Percentiles rank a stretch among this genome's conserved stretches.
Evolutionary conservation across 2,329 filamentous ascomycete species (phyloP).

Genomic region (Periconia digitata): DNA sequence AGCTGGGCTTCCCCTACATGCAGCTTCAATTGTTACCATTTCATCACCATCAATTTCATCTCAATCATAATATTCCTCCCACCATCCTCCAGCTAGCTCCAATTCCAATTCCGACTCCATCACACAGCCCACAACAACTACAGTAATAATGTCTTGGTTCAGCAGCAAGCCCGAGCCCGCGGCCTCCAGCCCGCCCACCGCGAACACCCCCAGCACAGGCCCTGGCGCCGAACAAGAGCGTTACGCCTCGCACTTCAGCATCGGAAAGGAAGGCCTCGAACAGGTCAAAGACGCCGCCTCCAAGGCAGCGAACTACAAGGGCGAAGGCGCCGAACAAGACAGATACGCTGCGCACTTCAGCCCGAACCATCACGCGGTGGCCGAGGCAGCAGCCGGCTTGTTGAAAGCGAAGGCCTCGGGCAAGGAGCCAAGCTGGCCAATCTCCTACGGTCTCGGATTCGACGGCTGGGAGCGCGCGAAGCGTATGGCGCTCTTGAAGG

Average conservation of each 20-base stretch:
- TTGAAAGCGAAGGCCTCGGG: constrained; percentile 22
- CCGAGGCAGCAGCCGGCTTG: constrained; percentile 24
- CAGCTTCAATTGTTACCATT: neutral
- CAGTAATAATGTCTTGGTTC: neutral
- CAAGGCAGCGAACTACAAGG: constrained; percentile 18
- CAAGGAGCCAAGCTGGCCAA: constrained; percentile 23
- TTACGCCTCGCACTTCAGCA: constrained; percentile 31
- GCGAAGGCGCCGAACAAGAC: constrained; percentile 35
- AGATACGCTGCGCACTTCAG: constrained; percentile 34
- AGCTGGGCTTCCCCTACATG: neutral
- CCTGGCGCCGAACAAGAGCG: constrained; percentile 37
- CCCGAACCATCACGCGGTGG: constrained; percentile 27
- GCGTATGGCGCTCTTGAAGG: constrained; percentile 27
- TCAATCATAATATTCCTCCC: neutral
- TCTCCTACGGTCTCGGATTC: constrained; percentile 26
- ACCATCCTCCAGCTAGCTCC: neutral
- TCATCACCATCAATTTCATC: neutral
- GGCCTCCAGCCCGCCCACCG: neutral
- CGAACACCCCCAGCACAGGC: neutral
- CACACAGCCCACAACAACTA: neutral
- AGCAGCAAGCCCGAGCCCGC: neutral
- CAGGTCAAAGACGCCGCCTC: constrained; percentile 22
- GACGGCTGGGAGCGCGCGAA: constrained; percentile 35
- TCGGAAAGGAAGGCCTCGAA: constrained; percentile 16
- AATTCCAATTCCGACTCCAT: neutral